Conservation (phyloP, 352 stramenopile species). For the Globisporangium nodosum region DNA sequence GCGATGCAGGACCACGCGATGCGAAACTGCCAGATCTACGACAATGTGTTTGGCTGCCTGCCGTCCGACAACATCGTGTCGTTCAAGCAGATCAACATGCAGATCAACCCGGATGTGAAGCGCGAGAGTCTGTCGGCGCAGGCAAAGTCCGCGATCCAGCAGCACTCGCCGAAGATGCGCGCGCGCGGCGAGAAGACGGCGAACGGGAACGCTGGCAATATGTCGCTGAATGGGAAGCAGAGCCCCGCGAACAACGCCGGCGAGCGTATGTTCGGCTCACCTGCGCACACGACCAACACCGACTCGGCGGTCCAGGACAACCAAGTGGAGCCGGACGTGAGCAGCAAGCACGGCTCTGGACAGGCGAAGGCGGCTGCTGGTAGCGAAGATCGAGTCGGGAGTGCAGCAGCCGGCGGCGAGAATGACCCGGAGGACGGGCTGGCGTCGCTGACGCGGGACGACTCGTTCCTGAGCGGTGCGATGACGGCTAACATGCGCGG, state of each 20-base stretch:
- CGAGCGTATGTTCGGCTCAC: constrained; percentile 8
- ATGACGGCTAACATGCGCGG: constrained; percentile 75
- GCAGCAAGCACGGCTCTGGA: neutral
- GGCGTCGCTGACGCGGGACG: constrained; percentile 8
- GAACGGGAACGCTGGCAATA: neutral
- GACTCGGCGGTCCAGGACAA: constrained; percentile 9
- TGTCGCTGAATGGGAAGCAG: neutral
- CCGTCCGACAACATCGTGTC: constrained; percentile 66
- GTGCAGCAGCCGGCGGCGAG: neutral
- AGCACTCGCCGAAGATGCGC: constrained; percentile 10
- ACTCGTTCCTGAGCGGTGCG: constrained; percentile 43
- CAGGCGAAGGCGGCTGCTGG: neutral
- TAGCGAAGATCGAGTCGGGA: neutral
- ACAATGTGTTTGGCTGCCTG: constrained; percentile 76
- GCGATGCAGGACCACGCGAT: constrained; percentile 83
- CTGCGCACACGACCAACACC: neutral
- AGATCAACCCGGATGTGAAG: constrained; percentile 22
- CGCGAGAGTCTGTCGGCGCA: constrained; percentile 12
- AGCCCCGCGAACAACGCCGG: neutral
- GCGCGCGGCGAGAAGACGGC: constrained; percentile 5
- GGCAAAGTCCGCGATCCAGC: constrained; percentile 5
- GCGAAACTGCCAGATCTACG: constrained; percentile 78
- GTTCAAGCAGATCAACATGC: constrained; percentile 66
- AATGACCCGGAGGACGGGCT: neutral
- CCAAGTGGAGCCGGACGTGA: constrained; percentile 9